phyloP scores from a whole-genome alignment of 2,329 filamentous ascomycete species.

The Trichocomaceae sp. region DNA sequence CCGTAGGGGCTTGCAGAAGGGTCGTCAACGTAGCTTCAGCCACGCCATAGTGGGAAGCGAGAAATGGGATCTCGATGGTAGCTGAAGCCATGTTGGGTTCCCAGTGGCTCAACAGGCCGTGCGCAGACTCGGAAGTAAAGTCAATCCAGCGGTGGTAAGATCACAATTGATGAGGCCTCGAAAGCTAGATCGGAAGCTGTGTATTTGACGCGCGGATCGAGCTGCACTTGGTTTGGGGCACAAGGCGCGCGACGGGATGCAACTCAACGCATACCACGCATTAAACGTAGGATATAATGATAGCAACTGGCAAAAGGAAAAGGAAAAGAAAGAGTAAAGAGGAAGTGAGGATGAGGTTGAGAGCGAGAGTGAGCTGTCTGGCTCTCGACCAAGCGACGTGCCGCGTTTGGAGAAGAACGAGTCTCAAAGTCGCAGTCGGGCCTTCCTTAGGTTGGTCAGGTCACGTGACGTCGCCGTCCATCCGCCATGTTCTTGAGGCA shows the following conservation, averaged over 20 bases:
- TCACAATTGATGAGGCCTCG: not conserved
- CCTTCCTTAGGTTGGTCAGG: not conserved
- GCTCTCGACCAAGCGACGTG: slow-evolving; percentile 11
- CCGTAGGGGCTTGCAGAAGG: slow-evolving; percentile 56
- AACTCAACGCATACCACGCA: slow-evolving; percentile 9
- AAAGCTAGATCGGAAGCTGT: not conserved
- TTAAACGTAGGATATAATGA: slow-evolving; percentile 1
- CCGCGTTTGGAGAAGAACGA: slow-evolving; percentile 6
- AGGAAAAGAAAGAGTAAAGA: slow-evolving; percentile 15
- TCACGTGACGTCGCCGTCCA: not conserved
- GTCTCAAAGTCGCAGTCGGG: too few relatives aligned
- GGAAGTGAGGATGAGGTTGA: slow-evolving; percentile 10
- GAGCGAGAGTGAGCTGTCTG: slow-evolving; percentile 2
- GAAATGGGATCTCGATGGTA: slow-evolving; percentile 52
- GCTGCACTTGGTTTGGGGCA: slow-evolving; percentile 1
- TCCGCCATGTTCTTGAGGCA: not conserved
- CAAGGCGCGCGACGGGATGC: slow-evolving; percentile 2
- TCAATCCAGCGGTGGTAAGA: not conserved
- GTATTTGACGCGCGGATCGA: slow-evolving; percentile 7
- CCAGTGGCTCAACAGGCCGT: slow-evolving; percentile 12
- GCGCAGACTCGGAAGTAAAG: not conserved
- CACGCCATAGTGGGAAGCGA: slow-evolving; percentile 53
- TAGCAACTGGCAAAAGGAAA: not conserved
- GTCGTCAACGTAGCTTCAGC: slow-evolving; percentile 51
- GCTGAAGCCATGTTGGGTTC: slow-evolving; percentile 46